Percentiles rank a stretch among this genome's conserved stretches.
These are phyloP conservation scores for Akanthomyces uredinophilus DNA, from an alignment of 2,329 filamentous ascomycete genomes.

Conservation along the genomic window DNA sequence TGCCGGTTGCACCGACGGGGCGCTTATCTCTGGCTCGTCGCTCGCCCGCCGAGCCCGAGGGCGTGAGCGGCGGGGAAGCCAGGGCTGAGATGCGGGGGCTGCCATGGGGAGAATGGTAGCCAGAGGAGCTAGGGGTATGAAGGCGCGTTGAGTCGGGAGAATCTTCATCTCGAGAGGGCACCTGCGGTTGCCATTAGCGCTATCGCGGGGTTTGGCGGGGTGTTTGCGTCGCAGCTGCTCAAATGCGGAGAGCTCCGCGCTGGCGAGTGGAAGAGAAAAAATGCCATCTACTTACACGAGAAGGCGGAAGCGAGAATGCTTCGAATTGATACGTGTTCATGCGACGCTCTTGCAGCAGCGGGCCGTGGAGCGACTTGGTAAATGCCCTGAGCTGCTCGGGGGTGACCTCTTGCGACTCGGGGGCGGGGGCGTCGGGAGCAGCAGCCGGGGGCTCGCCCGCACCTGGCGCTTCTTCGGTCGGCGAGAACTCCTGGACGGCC, in stretches of 20 bases:
- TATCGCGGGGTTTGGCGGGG: conserved; percentile 2
- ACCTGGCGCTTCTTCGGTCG: conserved; percentile 24
- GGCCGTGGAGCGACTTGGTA: conserved; percentile 65
- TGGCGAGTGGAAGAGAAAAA: background rate
- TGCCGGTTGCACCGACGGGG: conserved; percentile 34
- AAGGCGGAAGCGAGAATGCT: conserved; percentile 79
- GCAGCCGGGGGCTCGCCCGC: conserved; percentile 20
- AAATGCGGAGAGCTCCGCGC: background rate
- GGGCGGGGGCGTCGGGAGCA: conserved; percentile 20
- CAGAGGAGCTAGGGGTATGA: conserved; percentile 60
- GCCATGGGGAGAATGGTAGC: conserved; percentile 59
- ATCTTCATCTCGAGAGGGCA: conserved; percentile 55
- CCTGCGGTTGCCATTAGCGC: conserved; percentile 33
- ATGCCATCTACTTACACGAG: conserved; percentile 58
- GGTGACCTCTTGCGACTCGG: conserved; percentile 39
- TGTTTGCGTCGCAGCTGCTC: background rate
- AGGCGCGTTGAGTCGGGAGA: conserved; percentile 57
- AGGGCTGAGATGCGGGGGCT: conserved; percentile 66
- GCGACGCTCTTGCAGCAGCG: conserved; percentile 73
- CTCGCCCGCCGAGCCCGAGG: conserved; percentile 58
- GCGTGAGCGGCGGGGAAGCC: conserved; percentile 85
- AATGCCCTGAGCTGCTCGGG: conserved; percentile 66
- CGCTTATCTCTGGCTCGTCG: conserved; percentile 28
- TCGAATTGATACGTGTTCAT: conserved; percentile 88
- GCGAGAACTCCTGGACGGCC: conserved; percentile 61